Evolutionary conservation across 495 filamentous ascomycete species (phyloP), one percentile per base, ranked within the genome.

Genomic region (Neurospora sp.): DNA sequence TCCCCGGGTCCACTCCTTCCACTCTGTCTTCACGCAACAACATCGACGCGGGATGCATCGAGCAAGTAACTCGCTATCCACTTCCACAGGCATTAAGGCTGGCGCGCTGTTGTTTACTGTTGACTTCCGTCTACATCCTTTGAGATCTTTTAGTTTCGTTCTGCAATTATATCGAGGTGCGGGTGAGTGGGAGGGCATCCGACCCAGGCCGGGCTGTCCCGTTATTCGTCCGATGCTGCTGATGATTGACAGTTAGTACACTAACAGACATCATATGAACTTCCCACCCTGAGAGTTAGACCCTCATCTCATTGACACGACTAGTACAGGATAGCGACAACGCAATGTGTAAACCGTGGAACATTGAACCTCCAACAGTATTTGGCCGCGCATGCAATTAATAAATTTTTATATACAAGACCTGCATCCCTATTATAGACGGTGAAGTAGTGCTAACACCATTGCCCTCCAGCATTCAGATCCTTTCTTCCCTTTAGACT

Each of bases 251-350:
- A 59, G 20, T 27, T 59, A 27, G 20, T 59, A 12, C 2, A 59
- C 20, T 59, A 59, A 59, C 48, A 10, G 45, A 27, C 1, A 7
- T 7, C 1, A 0, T 2, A 3, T 3, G 0, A 14, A 31, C 1
- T 6, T 14, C 0, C 2, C 5, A 14, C 20, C 2, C 1, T 7
- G 2, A 12, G 5, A 7, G 20, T 59, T 59, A 59, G 22, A 6
- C 10, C 0, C 45, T 31, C 48, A 27, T 14, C 48, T 59, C 10
- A 14, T 59, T 14, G 10, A 27, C 10, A 14, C 10, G 0, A 0
- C 10, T 6, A 53, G 4, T 5, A 14, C 14, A 4, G 1, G 4
- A 27, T 12, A 27, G 10, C 45, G 20, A 22, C 45, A 14, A 53
- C 9, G 12, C 4, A 53, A 6, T 4, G 4, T 0, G 4, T 22